Evolutionary conservation across 768 basidiomycete genomes (phyloP), one percentile per base, ranked within the genome.

Genomic region (Serendipita indica): DNA sequence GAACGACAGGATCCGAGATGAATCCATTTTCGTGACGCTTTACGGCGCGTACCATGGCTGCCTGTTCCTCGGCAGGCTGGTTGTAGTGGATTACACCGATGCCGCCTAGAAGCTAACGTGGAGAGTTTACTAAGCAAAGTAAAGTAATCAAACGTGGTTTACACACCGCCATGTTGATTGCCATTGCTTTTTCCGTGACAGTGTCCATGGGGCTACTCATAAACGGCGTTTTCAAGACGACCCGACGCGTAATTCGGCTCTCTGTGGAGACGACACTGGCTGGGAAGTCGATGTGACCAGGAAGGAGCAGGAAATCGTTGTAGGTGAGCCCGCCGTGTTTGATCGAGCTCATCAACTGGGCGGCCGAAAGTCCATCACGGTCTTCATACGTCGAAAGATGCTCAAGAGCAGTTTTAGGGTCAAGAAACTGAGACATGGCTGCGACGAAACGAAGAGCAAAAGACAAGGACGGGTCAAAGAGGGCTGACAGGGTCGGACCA

Each of bases 121-220:
- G 12, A 10, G 49, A 10, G 10, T 1, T 49, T 28, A 25, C 28
- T 27, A 60, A 33, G 49, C 46, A 27, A 45, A 35, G 41, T 56
- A 20, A 46, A 60, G 30, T 1, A 27, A 32, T 60, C 63, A 60
- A 58, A 35, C 57, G 58, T 25, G 46, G 46, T 46, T 33, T 58
- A 72, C 85, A 73, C 69, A 92, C 89, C 71, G 91, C 90, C 78
- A 94, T 82, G 54, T 84, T 75, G 68, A 94, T 90, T 30, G 89
- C 90, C 89, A 93, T 94, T 61, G 89, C 82, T 58, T 79, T 81
- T 72, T 97, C 96, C 1, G 96, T 98, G 65, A 98, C 96, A 43
- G 96, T 99, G 74, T 99, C 96, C 96, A 99, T 99, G 14, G 96
- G 94, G 57, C 89, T 93, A 69, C 90, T 94, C 75, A 97, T 76